Conservation (phyloP, 1,139 yeast genomes). For the Debaryomyces fabryi region DNA sequence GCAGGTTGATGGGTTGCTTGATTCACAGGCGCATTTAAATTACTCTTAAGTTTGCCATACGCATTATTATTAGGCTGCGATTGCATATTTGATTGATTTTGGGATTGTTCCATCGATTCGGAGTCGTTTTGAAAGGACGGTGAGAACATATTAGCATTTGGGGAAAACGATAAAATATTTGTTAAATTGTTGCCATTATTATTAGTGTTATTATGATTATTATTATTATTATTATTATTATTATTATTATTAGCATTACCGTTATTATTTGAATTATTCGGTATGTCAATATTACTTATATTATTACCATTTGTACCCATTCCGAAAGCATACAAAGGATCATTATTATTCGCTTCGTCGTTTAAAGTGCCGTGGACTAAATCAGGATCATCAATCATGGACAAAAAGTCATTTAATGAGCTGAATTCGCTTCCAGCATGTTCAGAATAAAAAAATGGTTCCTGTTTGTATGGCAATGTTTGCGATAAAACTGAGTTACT, state of each 20-base stretch:
- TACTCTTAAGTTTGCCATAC: background rate
- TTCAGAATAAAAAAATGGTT: constrained; percentile 82
- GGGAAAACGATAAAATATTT: constrained; percentile 34
- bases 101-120: constrained; percentile 14
- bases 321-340: constrained; percentile 30
- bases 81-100: constrained; percentile 10
- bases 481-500: constrained; percentile 42
- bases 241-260: constrained; percentile 7
- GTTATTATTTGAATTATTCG: constrained; percentile 10
- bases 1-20: constrained; percentile 42
- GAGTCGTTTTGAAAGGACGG: constrained; percentile 20
- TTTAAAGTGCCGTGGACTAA: constrained; percentile 54
- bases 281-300: constrained; percentile 8
- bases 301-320: constrained; percentile 15
- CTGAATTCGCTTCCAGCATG: constrained; percentile 94
- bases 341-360: constrained; percentile 32
- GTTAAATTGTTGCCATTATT: constrained; percentile 18
- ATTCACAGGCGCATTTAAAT: background rate
- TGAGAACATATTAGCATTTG: constrained; percentile 28
- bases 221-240: constrained; percentile 8
- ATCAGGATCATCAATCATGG: constrained; percentile 87
- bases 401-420: constrained; percentile 83
- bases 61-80: background rate
- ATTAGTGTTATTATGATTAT: constrained; percentile 11
- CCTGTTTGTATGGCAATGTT: constrained; percentile 57